Evolutionary conservation across 345 rosid species (phyloP).

Genomic region (Boechera retrofracta): DNA sequence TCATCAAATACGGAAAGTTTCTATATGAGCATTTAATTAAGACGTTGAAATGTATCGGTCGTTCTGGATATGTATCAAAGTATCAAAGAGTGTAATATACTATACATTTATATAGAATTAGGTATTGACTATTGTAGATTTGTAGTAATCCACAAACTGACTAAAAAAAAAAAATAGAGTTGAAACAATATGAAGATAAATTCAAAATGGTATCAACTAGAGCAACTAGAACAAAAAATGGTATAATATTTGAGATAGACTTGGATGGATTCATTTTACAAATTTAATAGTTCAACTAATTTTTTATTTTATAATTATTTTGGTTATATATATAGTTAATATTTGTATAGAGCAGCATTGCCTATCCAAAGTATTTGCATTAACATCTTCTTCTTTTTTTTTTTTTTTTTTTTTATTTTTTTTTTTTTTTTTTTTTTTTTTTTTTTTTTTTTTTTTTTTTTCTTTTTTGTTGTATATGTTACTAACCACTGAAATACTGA

Average conservation of each 20-base stretch:
- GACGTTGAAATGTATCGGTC: constrained; percentile 30
- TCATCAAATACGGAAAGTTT: constrained; percentile 29
- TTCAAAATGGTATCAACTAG: constrained; percentile 1
- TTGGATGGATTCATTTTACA: background rate
- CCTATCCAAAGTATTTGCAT: background rate
- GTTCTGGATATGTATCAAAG: constrained; percentile 30
- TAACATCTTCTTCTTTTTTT: background rate
- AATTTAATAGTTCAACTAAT: background rate
- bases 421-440: too few relatives aligned
- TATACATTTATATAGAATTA: background rate
- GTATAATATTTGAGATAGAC: background rate
- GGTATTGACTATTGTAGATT: constrained; percentile 27
- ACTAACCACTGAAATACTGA: too few relatives aligned
- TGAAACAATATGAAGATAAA: constrained; percentile 21
- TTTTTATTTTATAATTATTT: background rate
- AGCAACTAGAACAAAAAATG: background rate
- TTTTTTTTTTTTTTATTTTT: too few relatives aligned
- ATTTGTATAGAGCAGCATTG: background rate
- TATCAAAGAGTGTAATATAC: constrained; percentile 10
- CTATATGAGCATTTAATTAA: constrained; percentile 28
- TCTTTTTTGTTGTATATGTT: too few relatives aligned
- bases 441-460: too few relatives aligned
- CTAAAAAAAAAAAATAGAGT: background rate
- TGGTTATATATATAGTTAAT: too few relatives aligned
- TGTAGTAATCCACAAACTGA: background rate